These are phyloP conservation scores for Fraxinus xanthoxyloides DNA, from an alignment of 305 asterid species.

Conservation along the genomic window DNA sequence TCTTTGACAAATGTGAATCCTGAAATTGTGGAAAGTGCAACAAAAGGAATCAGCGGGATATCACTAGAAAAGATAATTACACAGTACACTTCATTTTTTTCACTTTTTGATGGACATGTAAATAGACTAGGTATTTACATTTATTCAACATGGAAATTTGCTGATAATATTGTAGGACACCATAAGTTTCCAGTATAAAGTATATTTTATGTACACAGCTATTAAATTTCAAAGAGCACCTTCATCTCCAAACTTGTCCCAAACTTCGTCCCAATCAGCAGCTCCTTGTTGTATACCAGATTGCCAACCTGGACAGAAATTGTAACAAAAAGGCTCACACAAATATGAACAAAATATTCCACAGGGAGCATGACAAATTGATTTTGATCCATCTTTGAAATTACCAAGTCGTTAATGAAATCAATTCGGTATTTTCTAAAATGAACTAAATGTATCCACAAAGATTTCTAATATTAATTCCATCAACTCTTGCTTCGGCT, in stretches of 20 bases:
- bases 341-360: conserved; percentile 13
- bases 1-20: conserved; percentile 77
- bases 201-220: neutral
- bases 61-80: neutral
- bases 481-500: neutral
- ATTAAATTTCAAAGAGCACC: conserved; percentile 40
- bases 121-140: neutral
- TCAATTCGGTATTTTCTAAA: neutral
- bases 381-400: neutral
- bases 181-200: neutral
- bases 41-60: conserved; percentile 6
- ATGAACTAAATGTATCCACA: neutral
- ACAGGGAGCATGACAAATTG: conserved; percentile 18
- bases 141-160: neutral
- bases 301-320: conserved; percentile 79
- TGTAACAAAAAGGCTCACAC: conserved; percentile 15
- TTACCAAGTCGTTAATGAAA: neutral
- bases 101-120: neutral
- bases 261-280: conserved; percentile 95
- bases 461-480: neutral
- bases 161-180: neutral
- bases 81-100: neutral
- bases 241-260: conserved; percentile 95
- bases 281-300: conserved; percentile 82
- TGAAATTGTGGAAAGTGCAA: conserved; percentile 28